phyloP scores from a whole-genome alignment of 805 yeast species.

The Candida succiphila region DNA sequence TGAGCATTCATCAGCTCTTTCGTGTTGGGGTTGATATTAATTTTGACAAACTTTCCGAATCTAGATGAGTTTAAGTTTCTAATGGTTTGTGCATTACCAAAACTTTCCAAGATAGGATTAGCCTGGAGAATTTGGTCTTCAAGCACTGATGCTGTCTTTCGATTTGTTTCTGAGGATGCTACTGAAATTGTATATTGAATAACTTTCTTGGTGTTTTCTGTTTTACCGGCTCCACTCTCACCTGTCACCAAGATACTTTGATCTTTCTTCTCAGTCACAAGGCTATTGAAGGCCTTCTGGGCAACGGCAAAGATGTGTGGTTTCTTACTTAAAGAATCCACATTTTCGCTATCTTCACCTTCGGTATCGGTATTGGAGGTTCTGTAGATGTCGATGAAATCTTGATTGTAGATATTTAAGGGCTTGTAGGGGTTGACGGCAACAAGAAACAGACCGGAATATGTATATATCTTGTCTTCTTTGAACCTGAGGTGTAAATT shows the following conservation, averaged over 20 bases:
- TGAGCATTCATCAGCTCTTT: slow-evolving; percentile 80
- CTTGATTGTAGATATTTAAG: slow-evolving; percentile 60
- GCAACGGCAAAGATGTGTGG: slow-evolving; percentile 93
- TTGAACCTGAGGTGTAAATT: slow-evolving; percentile 70
- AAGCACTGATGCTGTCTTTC: slow-evolving; percentile 32
- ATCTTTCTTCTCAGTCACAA: slow-evolving; percentile 58
- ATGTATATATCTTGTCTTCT: slow-evolving; percentile 79
- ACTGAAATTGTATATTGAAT: slow-evolving; percentile 84
- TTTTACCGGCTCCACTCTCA: slow-evolving; percentile 98
- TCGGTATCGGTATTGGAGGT: slow-evolving; percentile 17
- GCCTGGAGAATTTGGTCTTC: slow-evolving; percentile 86
- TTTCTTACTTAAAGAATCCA: slow-evolving; percentile 20
- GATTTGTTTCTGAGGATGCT: slow-evolving; percentile 26
- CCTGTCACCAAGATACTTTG: slow-evolving; percentile 97
- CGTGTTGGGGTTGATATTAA: slow-evolving; percentile 49
- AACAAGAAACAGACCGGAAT: slow-evolving; percentile 89
- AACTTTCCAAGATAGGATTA: slow-evolving; percentile 90
- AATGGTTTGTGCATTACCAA: slow-evolving; percentile 95
- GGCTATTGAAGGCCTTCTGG: slow-evolving; percentile 73
- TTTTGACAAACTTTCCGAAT: slow-evolving; percentile 91
- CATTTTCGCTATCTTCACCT: slow-evolving; percentile 23
- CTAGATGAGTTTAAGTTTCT: slow-evolving; percentile 92
- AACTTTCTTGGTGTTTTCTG: slow-evolving; percentile 93
- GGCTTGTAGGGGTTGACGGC: slow-evolving; percentile 88
- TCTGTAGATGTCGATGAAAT: slow-evolving; percentile 41